Base-by-base conservation (phyloP, 495 filamentous ascomycete genomes). In the Podospora fimiseda region DNA sequence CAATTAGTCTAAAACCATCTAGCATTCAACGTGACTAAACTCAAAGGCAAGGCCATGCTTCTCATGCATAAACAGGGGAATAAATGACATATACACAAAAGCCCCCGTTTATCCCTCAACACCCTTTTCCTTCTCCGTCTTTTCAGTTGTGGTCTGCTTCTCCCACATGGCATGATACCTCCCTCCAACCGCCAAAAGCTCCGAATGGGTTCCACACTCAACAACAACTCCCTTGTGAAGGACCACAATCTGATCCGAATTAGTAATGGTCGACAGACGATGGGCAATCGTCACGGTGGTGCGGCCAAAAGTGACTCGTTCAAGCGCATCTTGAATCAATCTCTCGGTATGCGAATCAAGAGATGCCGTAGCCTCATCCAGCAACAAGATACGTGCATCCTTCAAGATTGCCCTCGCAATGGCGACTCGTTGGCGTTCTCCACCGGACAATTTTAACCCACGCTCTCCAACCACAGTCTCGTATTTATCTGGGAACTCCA, bases 321-420 rank as follows among this genome's bases (percentile, higher is more conserved):
- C 80, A 11, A 98, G 78, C n/a, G 90, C 89, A 20, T 81, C 75
- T 64, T 98, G 93, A 45, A 98, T 97, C 63, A 96, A 84, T 66
- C 96, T 88, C 66, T 98, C 93, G 2, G 93, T 98, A 58, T 94
- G 89, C 1, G 89, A 91, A 57, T 98, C 93, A 15, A 98, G 77
- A 2, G 93, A 92, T 24, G 93, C 94, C 0, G 93, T 98, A 5
- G 93, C 93, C 70, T 98, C 93, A 63, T 98, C 93, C 14, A 98
- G 74, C 63, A 98, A 85, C 65, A 98, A 96, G 58, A 98, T 91
- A 36, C 86, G 87, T 15, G 93, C 92, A 59, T 95, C 86, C 69
- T 98, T 98, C 48, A 98, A 74, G 51, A 98, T 95, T 11, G 93
- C 95, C 38, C 93, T 85, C 43, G 93, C 94, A 64, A 98, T 98